Evolutionary conservation across 345 rosid species (phyloP).

Genomic region (Hibiscus trionum): DNA sequence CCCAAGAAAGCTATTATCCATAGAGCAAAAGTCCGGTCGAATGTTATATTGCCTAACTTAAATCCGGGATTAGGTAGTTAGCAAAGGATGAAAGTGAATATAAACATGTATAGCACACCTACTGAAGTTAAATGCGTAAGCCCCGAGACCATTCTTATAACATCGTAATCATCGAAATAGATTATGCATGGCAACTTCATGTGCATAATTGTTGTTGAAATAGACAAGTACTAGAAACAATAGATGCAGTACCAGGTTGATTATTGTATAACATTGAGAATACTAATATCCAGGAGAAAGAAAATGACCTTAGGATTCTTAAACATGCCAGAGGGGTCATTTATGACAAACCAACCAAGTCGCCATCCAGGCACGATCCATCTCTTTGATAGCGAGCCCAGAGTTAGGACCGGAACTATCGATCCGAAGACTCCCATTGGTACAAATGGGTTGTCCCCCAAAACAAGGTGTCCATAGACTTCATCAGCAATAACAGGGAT

Average conservation of each 20-base stretch:
- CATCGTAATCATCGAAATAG: neutral
- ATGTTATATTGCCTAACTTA: too few species aligned
- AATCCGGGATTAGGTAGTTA: too few species aligned
- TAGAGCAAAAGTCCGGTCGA: too few species aligned
- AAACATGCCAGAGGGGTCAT: conserved; percentile 64
- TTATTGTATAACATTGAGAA: neutral
- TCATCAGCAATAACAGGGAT: conserved; percentile 86
- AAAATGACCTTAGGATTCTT: conserved; percentile 67
- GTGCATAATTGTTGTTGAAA: neutral
- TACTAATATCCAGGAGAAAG: neutral
- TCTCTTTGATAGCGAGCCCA: conserved; percentile 94
- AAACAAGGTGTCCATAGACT: conserved; percentile 88
- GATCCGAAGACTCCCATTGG: conserved; percentile 91
- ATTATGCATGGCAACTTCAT: neutral
- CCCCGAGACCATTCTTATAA: too few species aligned
- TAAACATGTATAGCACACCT: too few species aligned
- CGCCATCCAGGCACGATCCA: conserved; percentile 99
- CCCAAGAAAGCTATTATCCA: neutral
- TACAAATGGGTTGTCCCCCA: conserved; percentile 66
- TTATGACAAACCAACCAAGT: conserved; percentile 86
- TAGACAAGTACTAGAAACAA: neutral
- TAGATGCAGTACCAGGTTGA: neutral
- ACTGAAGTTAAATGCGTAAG: too few species aligned
- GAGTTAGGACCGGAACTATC: conserved; percentile 74
- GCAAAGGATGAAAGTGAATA: too few species aligned